Percentiles rank a stretch among this genome's conserved stretches.
Conservation (phyloP, 331 rosid genomes). For the Spiraea crenata region DNA sequence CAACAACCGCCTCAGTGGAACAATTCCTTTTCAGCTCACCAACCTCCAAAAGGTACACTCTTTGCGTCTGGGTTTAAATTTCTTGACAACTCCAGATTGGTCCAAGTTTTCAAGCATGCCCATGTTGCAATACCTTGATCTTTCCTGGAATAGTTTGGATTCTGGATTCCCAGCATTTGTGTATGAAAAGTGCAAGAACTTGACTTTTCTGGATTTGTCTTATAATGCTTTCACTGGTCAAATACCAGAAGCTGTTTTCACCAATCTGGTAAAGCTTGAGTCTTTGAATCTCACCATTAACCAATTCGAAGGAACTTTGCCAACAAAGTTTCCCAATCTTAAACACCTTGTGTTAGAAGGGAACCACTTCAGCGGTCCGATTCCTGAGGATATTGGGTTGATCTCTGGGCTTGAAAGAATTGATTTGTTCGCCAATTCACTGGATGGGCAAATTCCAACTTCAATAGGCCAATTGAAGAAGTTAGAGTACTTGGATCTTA, state of each 20-base stretch:
- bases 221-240: slow-evolving; percentile 17
- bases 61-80: slow-evolving; percentile 43
- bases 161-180: slow-evolving; percentile 58
- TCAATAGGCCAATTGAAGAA: slow-evolving; percentile 35
- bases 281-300: slow-evolving; percentile 48
- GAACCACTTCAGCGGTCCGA: too few species aligned
- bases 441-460: neutral
- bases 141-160: slow-evolving; percentile 16
- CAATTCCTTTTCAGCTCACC: slow-evolving; percentile 42
- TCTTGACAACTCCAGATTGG: slow-evolving; percentile 15
- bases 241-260: slow-evolving; percentile 46
- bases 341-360: slow-evolving; percentile 40
- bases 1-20: slow-evolving; percentile 35
- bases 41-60: slow-evolving; percentile 46
- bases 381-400: too few species aligned
- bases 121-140: slow-evolving; percentile 40
- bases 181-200: slow-evolving; percentile 31
- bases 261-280: slow-evolving; percentile 52
- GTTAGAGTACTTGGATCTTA: slow-evolving; percentile 32
- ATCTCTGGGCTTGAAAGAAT: too few species aligned
- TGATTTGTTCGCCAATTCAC: too few species aligned
- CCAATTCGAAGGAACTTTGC: slow-evolving; percentile 40
- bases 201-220: slow-evolving; percentile 54
- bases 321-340: slow-evolving; percentile 51
- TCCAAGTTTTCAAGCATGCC: slow-evolving; percentile 41